Evolutionary conservation across 441 rosid genomes (phyloP).

Genomic region (Gossypium davidsonii): DNA sequence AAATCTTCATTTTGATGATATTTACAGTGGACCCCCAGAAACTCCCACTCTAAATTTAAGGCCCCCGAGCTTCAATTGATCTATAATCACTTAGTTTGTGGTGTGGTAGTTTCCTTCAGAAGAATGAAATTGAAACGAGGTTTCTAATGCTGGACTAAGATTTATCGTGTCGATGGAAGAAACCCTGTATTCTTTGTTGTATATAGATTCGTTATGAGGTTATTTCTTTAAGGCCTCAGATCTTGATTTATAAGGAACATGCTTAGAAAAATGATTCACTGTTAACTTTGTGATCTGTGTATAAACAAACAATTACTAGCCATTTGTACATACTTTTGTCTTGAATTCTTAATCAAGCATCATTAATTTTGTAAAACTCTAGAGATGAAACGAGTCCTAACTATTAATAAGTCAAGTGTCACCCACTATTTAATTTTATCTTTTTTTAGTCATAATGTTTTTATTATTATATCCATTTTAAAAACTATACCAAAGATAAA

Average conservation of each 20-base stretch:
- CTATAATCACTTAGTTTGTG: background rate
- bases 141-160: conserved; percentile 22
- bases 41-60: conserved; percentile 30
- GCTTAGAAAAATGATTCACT: background rate
- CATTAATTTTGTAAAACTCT: no score
- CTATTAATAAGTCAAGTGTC: no score
- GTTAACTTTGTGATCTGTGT: conserved; percentile 28
- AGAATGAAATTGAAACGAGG: conserved; percentile 26
- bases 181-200: conserved; percentile 50
- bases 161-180: conserved; percentile 18
- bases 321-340: conserved; percentile 3
- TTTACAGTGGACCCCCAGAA: conserved; percentile 66
- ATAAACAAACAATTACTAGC: conserved; percentile 16
- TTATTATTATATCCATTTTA: no score
- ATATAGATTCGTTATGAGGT: conserved; percentile 48
- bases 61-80: conserved; percentile 19
- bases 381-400: no score
- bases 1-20: conserved; percentile 75
- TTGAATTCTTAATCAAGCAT: background rate
- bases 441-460: no score
- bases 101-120: conserved; percentile 1
- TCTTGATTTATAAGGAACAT: conserved; percentile 19
- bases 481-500: no score
- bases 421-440: no score
- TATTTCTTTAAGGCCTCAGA: conserved; percentile 21